These are phyloP conservation scores for Stachybotrys chartarum DNA, from an alignment of 2,329 filamentous ascomycete species.

Conservation along the genomic window DNA sequence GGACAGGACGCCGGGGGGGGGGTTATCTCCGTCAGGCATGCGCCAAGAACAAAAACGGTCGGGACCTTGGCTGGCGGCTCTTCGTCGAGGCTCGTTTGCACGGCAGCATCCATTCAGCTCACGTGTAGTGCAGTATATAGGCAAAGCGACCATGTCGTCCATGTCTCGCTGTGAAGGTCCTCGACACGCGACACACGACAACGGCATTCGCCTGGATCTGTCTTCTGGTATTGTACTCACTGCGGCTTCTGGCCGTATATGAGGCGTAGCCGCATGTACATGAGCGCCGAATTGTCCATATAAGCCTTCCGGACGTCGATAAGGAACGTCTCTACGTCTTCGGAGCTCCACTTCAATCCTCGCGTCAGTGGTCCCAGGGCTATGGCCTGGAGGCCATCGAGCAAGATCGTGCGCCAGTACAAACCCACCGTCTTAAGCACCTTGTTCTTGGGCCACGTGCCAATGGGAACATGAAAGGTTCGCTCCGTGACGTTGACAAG, in stretches of 20 bases:
- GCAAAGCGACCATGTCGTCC: too few species aligned
- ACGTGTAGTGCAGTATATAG: too few species aligned
- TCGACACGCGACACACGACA: too few species aligned
- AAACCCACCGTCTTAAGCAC: slow-evolving; percentile 43
- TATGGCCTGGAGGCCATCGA: slow-evolving; percentile 44
- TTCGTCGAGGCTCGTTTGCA: too few species aligned
- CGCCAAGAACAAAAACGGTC: too few species aligned
- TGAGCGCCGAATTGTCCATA: slow-evolving; percentile 33
- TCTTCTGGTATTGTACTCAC: neutral
- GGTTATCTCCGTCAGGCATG: too few species aligned
- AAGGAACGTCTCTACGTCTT: slow-evolving; percentile 41
- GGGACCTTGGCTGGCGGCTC: too few species aligned
- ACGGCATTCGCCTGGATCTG: too few species aligned
- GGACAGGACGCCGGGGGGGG: too few species aligned
- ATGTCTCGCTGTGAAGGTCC: too few species aligned
- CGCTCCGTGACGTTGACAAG: slow-evolving; percentile 44
- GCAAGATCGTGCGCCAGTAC: slow-evolving; percentile 43
- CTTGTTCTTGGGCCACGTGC: slow-evolving; percentile 46
- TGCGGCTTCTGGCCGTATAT: slow-evolving; percentile 46
- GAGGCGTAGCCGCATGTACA: slow-evolving; percentile 50
- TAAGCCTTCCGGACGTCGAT: slow-evolving; percentile 41
- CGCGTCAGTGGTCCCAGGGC: slow-evolving; percentile 44
- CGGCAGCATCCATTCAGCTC: too few species aligned
- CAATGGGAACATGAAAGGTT: slow-evolving; percentile 45
- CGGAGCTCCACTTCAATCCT: slow-evolving; percentile 38